Base-by-base conservation (phyloP, 2,329 filamentous ascomycete species). In the Paecilomyces dactylethromorphus region DNA sequence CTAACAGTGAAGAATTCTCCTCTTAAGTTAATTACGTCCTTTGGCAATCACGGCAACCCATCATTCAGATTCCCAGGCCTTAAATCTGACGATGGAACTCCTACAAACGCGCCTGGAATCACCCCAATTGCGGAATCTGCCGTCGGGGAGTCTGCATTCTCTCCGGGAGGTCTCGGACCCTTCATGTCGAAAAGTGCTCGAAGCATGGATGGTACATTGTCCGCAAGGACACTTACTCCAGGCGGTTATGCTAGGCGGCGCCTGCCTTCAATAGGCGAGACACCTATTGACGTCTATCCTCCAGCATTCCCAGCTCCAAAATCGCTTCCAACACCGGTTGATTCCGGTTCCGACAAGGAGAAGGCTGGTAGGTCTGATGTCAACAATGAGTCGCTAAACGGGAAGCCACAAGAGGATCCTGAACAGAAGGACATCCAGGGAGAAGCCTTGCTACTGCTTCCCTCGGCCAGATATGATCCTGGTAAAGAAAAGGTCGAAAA, bases 21-120 rank as follows among this genome's bases (percentile, higher is more conserved):
- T 0, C 79, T 97, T 60, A 96, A 95, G 72, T 83, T 97, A 1
- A 95, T 97, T 67, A 97, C 94, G 0, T 88, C 89, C 0, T 97
- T 99, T 68, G 89, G 86, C 22, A 59, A 67, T 6, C 71, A 76
- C 33, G 63, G 69, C 0, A 73, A 68, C 45, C 66, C 72, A 3
- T 87, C 87, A 62, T 84, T 87, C 56, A 86, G 85, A 73, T 86
- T 90, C 75, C 85, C 81, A 18, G 79, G 82, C 3, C 66, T 81
- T 29, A 79, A 76, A 49, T 77, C 78, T 3, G 82, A 83, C 57
- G 82, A 83, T 59, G 78, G 78, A 35, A 96, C 92, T 0, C 92
- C 92, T 0, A 88, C 92, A 64, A 89, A 89, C 59, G 78, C 74
- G 10, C 87, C 87, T 1, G 91, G 89, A n/a, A 84, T 90, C 0